A percentile compares a stretch with the other conserved stretches of the same genome.
Conservation (phyloP, 306 rosid genomes). For the Glycine latifolia region DNA sequence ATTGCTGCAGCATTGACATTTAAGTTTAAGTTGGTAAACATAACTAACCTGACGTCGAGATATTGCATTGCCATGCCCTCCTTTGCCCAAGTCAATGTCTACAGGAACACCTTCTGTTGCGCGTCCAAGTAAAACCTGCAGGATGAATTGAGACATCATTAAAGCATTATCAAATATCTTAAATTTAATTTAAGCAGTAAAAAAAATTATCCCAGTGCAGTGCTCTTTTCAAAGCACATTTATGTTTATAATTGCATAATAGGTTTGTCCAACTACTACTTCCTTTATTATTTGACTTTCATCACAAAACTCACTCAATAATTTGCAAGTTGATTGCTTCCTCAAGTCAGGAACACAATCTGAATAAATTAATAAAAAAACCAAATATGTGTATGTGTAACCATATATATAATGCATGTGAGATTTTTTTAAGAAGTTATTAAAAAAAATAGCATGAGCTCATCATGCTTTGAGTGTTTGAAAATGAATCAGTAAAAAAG, state of each 20-base stretch:
- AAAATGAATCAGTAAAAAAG: conserved; percentile 11
- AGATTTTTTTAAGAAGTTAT: conserved; percentile 4
- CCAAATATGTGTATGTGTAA: not conserved
- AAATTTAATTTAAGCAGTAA: conserved; percentile 8
- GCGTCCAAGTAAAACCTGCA: conserved; percentile 93
- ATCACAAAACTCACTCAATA: not conserved
- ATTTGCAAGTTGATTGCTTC: conserved; percentile 27
- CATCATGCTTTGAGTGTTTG: conserved; percentile 11
- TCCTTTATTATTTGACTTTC: conserved; percentile 4
- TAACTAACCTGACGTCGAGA: conserved; percentile 90
- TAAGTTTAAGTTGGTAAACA: conserved; percentile 19
- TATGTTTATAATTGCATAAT: not conserved
- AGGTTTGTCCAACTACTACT: conserved; percentile 9
- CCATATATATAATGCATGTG: conserved; percentile 6
- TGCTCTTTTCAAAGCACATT: conserved; percentile 23
- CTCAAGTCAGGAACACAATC: conserved; percentile 34
- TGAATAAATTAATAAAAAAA: conserved; percentile 17
- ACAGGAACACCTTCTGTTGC: conserved; percentile 72
- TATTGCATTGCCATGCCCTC: conserved; percentile 69
- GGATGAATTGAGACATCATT: conserved; percentile 9
- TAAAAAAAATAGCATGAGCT: conserved; percentile 5
- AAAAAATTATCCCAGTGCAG: not conserved
- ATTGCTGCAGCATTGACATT: conserved; percentile 10
- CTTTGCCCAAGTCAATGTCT: conserved; percentile 93
- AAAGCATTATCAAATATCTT: conserved; percentile 36